Evolutionary conservation across 2,329 filamentous ascomycete species (phyloP), one percentile per base, ranked within the genome.

Genomic region (Aspergillus amoenus): DNA sequence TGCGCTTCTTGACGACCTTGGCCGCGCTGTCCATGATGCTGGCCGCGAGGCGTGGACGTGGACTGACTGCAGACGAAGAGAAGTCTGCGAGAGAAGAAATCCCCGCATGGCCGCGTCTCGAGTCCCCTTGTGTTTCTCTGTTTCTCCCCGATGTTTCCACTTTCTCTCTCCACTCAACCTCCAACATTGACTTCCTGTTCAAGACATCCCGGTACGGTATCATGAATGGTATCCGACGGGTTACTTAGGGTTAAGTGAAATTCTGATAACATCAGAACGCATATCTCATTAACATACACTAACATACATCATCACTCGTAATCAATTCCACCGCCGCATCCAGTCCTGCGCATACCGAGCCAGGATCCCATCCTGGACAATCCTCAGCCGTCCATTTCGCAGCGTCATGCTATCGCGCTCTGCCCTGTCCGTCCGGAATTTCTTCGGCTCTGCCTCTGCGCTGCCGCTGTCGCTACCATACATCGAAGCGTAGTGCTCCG

Each of bases 301-400:
- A 37, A 37, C 34, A 37, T 37, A 13, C 13, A 37, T 37, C 34
- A 37, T 37, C 12, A 37, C 34, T 37, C 34, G 15, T 37, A n/a
- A 5, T 27, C 42, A 45, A 30, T 30, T 64, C 69, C 70, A 73
- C 11, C 69, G 58, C 22, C 30, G 57, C 55, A 68, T 45, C 70
- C 70, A 73, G 45, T 70, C 68, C 18, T 62, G 57, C 11, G 65
- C 65, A 59, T 72, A 73, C 18, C 64, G 64, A 22, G 46, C 58
- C 34, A 73, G 18, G 37, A 73, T 71, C 1, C 70, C 70, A 58
- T 71, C 69, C n/a, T 69, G 63, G 6, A 72, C 58, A 12, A 72
- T 68, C 27, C 62, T 58, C 53, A 71, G 52, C 5, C 63, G 56
- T 3, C 64, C 66, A 56, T 67, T 64, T 11, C 68, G 52, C 37